Evolutionary conservation across 352 stramenopile genomes (phyloP).

Genomic region (Globisporangium nodosum): DNA sequence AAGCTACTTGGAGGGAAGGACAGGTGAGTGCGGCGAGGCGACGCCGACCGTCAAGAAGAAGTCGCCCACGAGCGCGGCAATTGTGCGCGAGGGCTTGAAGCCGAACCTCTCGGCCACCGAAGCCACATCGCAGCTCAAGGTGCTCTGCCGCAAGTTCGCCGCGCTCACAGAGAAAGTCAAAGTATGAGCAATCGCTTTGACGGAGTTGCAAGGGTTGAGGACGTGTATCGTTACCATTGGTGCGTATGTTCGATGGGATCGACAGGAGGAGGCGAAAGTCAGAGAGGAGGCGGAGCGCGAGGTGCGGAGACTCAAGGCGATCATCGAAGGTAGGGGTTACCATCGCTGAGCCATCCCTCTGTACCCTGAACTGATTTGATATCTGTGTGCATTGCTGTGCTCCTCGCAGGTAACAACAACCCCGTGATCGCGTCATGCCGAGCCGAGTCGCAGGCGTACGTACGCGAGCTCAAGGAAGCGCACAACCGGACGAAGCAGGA

Average conservation of each 20-base stretch:
- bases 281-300: slow-evolving; percentile 71
- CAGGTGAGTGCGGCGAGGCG: slow-evolving; percentile 3
- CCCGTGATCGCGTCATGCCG: slow-evolving; percentile 51
- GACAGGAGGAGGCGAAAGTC: slow-evolving; percentile 65
- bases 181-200: slow-evolving; percentile 15
- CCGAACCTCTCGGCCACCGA: slow-evolving; percentile 55
- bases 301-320: slow-evolving; percentile 53
- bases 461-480: slow-evolving; percentile 59
- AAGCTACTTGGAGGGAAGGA: slow-evolving; percentile 17
- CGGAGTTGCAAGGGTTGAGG: too few species aligned
- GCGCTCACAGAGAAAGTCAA: slow-evolving; percentile 83
- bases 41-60: slow-evolving; percentile 25
- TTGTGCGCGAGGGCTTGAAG: slow-evolving; percentile 54
- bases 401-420: slow-evolving; percentile 26
- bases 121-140: slow-evolving; percentile 69
- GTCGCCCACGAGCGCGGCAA: slow-evolving; percentile 27
- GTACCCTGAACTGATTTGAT: not conserved
- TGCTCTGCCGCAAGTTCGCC: slow-evolving; percentile 82
- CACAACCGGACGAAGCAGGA: slow-evolving; percentile 54
- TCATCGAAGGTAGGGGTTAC: slow-evolving; percentile 39
- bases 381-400: not conserved
- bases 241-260: not conserved
- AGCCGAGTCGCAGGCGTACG: slow-evolving; percentile 53
- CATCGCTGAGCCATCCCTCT: not conserved
- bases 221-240: not conserved